phyloP scores from a whole-genome alignment of 1,284 basidiomycete genomes.

The Termitomyces sp. region DNA sequence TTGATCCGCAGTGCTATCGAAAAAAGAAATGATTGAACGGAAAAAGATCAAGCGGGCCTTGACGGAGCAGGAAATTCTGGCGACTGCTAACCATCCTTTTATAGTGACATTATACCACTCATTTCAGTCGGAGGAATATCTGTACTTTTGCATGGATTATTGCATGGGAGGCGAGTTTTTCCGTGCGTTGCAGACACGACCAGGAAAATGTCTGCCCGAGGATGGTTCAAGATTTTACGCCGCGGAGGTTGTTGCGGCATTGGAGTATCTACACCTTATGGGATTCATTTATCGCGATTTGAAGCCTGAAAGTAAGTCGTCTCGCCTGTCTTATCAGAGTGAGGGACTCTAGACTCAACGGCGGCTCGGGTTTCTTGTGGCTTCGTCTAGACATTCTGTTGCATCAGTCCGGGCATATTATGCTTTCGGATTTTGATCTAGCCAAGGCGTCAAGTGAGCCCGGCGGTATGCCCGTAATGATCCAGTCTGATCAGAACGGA shows the following conservation, averaged over 20 bases:
- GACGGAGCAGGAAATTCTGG: conserved; percentile 95
- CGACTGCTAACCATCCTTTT: conserved; percentile 95
- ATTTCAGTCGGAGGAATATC: conserved; percentile 95
- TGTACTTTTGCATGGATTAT: conserved; percentile 99
- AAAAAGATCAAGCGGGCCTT: conserved; percentile 97
- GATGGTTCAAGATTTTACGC: conserved; percentile 97
- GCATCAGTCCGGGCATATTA: conserved; percentile 98
- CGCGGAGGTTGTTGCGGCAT: conserved; percentile 94
- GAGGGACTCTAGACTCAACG: conserved; percentile 5
- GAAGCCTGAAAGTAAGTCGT: conserved; percentile 92
- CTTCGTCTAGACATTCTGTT: conserved; percentile 82
- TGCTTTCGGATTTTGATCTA: conserved; percentile 99
- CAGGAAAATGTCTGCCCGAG: conserved; percentile 93
- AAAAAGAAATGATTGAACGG: conserved; percentile 97
- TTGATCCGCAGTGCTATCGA: conserved; percentile 75
- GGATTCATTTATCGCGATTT: conserved; percentile 99
- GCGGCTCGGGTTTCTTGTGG: conserved; percentile 3
- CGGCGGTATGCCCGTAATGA: conserved; percentile 84
- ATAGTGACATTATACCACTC: conserved; percentile 97
- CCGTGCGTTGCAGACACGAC: conserved; percentile 90
- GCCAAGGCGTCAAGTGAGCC: conserved; percentile 91
- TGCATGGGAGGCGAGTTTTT: conserved; percentile 99
- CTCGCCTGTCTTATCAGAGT: conserved; percentile 8
- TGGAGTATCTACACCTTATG: conserved; percentile 98
- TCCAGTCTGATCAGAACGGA: conserved; percentile 88